Base-by-base conservation (phyloP, 768 basidiomycete species). In the Suillus spraguei region DNA sequence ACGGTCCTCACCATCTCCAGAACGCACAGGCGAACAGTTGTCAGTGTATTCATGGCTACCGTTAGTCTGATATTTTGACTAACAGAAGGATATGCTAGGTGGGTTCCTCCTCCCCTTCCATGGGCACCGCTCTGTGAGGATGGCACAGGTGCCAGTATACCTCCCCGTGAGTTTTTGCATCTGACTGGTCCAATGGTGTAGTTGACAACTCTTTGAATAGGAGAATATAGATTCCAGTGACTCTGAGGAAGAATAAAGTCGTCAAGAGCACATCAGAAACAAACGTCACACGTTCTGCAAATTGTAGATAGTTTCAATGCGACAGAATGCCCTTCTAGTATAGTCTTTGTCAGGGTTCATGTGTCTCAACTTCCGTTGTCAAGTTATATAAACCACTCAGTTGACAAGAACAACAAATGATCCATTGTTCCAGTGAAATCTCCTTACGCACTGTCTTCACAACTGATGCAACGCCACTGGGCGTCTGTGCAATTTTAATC, bases 351-450 rank as follows among this genome's bases (percentile, higher is more conserved):
- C 28, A 53, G 2, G 20, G 5, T 33, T 20, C 52, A n/a, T 33
- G 32, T 33, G 52, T 33, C 32, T 33, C 52, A 53, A 32, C 10
- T 10, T 11, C 17, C 32, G 8, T 28, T 28, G 28, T 5, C 7
- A 50, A 16, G 24, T 17, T 17, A 50, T 50, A 32, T 28, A 16
- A 7, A 50, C 49, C 28, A 16, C 28, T 16, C 8, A 50, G 16
- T 17, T 28, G 32, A 32, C 16, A 50, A 50, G 7, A 5, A 28
- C 28, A 8, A 4, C 28, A 14, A 28, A 7, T 69, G 36, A 69
- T 66, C 24, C 68, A 65, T 60, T 72, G 68, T 44, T 72, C 71
- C 62, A 73, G 39, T 49, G 70, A 32, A 22, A 73, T 68, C n/a
- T 22, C 4, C 1, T 64, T 69, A 49, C 66, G 50, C 24, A 66